These are phyloP conservation scores for Aspergillus jensenii DNA, from an alignment of 2,329 filamentous ascomycete genomes.

Conservation along the genomic window DNA sequence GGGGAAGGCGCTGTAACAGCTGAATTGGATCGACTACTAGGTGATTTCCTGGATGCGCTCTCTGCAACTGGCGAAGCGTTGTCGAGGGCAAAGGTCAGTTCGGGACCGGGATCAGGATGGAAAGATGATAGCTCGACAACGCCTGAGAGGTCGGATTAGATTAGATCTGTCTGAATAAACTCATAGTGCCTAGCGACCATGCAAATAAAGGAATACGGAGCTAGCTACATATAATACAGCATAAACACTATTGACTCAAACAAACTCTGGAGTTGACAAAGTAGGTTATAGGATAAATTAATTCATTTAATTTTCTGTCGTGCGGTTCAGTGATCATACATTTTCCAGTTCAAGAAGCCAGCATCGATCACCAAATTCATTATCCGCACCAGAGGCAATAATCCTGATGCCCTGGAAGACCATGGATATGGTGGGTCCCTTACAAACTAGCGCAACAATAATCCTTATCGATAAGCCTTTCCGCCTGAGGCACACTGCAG, in stretches of 20 bases:
- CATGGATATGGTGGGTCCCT: too few species aligned
- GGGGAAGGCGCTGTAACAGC: slow-evolving; percentile 36
- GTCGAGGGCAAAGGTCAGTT: slow-evolving; percentile 14
- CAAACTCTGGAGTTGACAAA: too few species aligned
- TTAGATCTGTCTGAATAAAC: background rate
- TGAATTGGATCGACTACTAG: slow-evolving; percentile 44
- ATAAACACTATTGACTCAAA: too few species aligned
- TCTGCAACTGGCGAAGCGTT: slow-evolving; percentile 37
- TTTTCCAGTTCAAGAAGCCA: too few species aligned
- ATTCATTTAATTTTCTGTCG: too few species aligned
- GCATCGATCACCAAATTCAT: too few species aligned
- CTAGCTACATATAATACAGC: background rate
- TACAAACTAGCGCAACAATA: background rate
- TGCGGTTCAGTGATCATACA: too few species aligned
- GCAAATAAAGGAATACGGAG: too few species aligned
- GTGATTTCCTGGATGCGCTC: slow-evolving; percentile 40
- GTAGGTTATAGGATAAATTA: too few species aligned
- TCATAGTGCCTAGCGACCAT: background rate
- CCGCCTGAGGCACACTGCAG: slow-evolving; percentile 18
- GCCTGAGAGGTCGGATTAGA: slow-evolving; percentile 17
- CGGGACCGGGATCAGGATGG: slow-evolving; percentile 12
- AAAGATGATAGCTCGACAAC: slow-evolving; percentile 8
- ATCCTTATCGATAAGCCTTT: background rate
- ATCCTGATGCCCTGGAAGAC: too few species aligned
- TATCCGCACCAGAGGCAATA: too few species aligned